phyloP scores from a whole-genome alignment of 495 filamentous ascomycete species.

The Aspergillus homomorphus region DNA sequence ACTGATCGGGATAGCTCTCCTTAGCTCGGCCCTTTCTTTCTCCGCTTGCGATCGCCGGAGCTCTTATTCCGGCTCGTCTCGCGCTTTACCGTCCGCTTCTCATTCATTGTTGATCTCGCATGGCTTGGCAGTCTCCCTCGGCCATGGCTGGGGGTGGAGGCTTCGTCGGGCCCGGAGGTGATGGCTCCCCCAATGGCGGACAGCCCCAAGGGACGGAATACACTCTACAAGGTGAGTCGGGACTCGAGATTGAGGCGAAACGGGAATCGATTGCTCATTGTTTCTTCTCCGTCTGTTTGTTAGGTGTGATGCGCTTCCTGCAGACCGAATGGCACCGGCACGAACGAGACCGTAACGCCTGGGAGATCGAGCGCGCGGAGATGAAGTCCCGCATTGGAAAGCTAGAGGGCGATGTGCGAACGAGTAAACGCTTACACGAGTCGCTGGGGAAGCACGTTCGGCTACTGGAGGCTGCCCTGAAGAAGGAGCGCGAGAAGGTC shows the following conservation, averaged over 20 bases:
- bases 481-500: conserved; percentile 61
- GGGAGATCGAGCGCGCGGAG: conserved; percentile 98
- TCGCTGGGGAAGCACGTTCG: conserved; percentile 83
- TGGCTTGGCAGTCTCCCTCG: conserved; percentile 63
- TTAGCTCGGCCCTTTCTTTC: neutral
- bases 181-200: conserved; percentile 50
- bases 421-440: conserved; percentile 81
- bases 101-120: conserved; percentile 22
- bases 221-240: conserved; percentile 79
- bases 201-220: conserved; percentile 92
- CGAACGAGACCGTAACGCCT: conserved; percentile 95
- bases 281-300: neutral
- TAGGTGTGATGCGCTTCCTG: conserved; percentile 98
- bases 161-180: conserved; percentile 52
- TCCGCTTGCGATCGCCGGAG: conserved; percentile 5
- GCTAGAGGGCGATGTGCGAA: conserved; percentile 83
- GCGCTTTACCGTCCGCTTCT: neutral
- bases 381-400: conserved; percentile 99
- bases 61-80: conserved; percentile 1
- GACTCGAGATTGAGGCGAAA: too few relatives aligned
- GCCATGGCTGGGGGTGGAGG: conserved; percentile 65
- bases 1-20: neutral
- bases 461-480: conserved; percentile 86
- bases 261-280: conserved; percentile 14
- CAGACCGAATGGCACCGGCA: conserved; percentile 99